Evolutionary conservation across 1,139 yeast genomes (phyloP), one percentile per base, ranked within the genome.

Genomic region (Lodderomyces orthopsilosis): DNA sequence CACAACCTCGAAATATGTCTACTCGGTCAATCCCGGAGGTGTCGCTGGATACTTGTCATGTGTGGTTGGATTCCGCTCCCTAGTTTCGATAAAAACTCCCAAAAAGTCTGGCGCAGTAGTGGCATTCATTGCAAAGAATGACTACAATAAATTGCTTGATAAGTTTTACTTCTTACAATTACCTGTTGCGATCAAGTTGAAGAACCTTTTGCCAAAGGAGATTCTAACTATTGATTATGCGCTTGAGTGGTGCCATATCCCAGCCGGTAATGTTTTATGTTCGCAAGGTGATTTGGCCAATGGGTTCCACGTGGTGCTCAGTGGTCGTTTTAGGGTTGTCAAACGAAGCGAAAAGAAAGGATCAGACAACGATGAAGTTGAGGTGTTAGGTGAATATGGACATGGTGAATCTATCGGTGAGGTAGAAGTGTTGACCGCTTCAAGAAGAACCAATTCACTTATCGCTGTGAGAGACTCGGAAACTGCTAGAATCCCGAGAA

Each of bases 321-420:
- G 91, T 64, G 98, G 98, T 5, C 75, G 98, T 45, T 74, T 93
- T 52, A 73, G 98, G 39, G 87, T 89, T 3, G 69, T 85, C 1
- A 65, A 66, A 6, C 62, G 62, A 35, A 37, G 9, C 6, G 36
- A 40, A 23, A 40, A 18, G 8, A 36, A 36, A 15, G 42, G 34
- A n/a, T 36, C 59, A 37, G 49, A 47, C n/a, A 28, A 45, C 3
- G 67, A 62, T 2, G 66, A 67, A 10, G 56, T 62, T 24, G 66
- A 62, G 28, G 74, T 82, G 0, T 53, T 84, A 15, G 88, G 87
- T 2, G 98, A 93, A 57, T 83, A 82, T 57, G 96, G 97, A 0
- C 96, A 90, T 59, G 98, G 98, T 3, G 94, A 88, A 53, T 86
- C 96, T 41, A 79, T 93, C 48, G 98, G 98, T 3, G 98, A 93